Evolutionary conservation across 371 early-diverging fungal genomes (phyloP), one percentile per base, ranked within the genome.

Genomic region (Apophysomyces ossiformis): DNA sequence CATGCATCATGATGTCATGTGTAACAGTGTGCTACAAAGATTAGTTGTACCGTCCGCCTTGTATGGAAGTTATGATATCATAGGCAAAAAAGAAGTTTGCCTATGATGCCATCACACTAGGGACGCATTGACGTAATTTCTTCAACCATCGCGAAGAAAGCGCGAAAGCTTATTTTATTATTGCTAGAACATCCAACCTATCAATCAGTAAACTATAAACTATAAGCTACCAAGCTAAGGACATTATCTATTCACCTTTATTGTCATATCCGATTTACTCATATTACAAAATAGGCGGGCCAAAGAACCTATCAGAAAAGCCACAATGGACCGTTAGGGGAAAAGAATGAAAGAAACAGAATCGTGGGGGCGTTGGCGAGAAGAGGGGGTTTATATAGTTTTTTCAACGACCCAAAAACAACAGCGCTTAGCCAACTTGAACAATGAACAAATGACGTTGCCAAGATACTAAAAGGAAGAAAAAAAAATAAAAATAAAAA

Each of bases 401-500:
- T 50, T 50, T 50, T 50, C 21, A 15, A 11, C 11, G 21, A 7
- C 7, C 54, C 54, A n/a, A n/a, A 16, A 50, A 50, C n/a, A 50
- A 50, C 21, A 6, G 9, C 54, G 54, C 54, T 50, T 50, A 50
- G 21, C 54, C 54, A 50, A 50, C 21, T 47, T 47, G 54, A 50
- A 50, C 54, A 50, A 50, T 50, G 54, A 50, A 16, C 54, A 26
- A 26, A 50, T 50, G 54, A 50, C 54, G 54, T 50, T 50, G n/a
- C 21, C 41, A 2, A 26, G 54, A 50, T 50, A 50, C 54, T 50
- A 50, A 50, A 50, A 26, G 21, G 21, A 50, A 26, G 21, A 50
- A 18, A 7, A 18, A n/a, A n/a, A 50, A 26, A 26, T 26, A 50
- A 26, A 21, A 50, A 50, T 16, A 11, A 50, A 18, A 7, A 18